A percentile compares a stretch with the other conserved stretches of the same genome.
Conservation (phyloP, 352 stramenopile species). For the Globisporangium camurandrum region DNA sequence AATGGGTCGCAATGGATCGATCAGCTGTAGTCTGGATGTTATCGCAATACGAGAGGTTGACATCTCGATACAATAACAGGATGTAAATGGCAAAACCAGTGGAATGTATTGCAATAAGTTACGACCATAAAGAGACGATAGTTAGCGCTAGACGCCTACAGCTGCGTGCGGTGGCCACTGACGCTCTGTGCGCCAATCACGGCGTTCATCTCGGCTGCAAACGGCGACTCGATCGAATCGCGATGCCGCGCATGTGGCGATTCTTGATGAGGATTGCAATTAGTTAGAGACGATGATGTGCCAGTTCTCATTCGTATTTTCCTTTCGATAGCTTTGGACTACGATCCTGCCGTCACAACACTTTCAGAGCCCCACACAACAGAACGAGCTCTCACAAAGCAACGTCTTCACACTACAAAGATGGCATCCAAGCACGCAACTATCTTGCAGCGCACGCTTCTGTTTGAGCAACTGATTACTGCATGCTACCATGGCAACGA, state of each 20-base stretch:
- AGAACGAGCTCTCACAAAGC: no score
- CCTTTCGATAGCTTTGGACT: no score
- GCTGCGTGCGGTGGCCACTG: conserved; percentile 26
- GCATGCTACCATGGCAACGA: no score
- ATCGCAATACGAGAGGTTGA: no score
- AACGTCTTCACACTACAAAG: no score
- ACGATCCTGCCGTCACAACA: no score
- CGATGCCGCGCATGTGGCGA: conserved; percentile 17
- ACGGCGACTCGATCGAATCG: conserved; percentile 35
- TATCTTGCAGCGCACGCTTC: no score
- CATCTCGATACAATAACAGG: neutral
- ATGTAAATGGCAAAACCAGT: neutral
- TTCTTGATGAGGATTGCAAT: conserved; percentile 8
- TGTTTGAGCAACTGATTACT: no score
- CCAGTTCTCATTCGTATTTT: conserved; percentile 21
- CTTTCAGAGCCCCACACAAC: no score
- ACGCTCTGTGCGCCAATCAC: conserved; percentile 33
- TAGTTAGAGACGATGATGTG: neutral
- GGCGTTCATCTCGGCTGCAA: conserved; percentile 47
- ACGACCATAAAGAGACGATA: neutral
- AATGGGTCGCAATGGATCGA: conserved; percentile 13
- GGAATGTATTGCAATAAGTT: conserved; percentile 9
- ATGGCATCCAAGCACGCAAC: no score
- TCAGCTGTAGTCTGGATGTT: conserved; percentile 9
- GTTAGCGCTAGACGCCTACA: conserved; percentile 14